These are phyloP conservation scores for Fonsecaea pugnacius DNA, from an alignment of 2,329 filamentous ascomycete genomes.

Conservation along the genomic window DNA sequence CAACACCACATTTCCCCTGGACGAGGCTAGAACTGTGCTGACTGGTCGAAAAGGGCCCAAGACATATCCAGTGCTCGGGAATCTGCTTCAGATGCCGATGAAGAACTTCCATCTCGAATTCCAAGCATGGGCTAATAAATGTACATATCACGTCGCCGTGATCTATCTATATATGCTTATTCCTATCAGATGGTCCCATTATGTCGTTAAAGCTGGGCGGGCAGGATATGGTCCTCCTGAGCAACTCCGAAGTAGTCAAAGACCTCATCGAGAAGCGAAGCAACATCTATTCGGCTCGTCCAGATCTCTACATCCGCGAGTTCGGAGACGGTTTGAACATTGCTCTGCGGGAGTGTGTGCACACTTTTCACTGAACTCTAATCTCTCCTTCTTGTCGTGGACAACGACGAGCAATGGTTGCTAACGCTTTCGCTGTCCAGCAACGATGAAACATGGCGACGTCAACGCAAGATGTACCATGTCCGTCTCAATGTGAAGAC, in stretches of 20 bases:
- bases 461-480: conserved; percentile 3
- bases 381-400: background rate
- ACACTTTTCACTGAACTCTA: background rate
- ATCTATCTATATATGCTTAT: background rate
- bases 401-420: background rate
- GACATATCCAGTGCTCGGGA: conserved; percentile 8
- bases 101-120: conserved; percentile 9
- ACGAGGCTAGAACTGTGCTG: conserved; percentile 1
- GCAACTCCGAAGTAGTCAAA: conserved; percentile 5
- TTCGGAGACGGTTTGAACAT: conserved; percentile 17
- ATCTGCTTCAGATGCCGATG: conserved; percentile 8
- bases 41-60: background rate
- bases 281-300: conserved; percentile 2
- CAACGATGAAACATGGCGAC: background rate
- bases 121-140: conserved; percentile 8
- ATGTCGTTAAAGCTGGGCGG: conserved; percentile 10
- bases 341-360: conserved; percentile 4
- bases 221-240: conserved; percentile 3
- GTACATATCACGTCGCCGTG: background rate
- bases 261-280: conserved; percentile 18
- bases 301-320: conserved; percentile 7
- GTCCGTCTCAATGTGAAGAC: conserved; percentile 2
- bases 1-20: background rate
- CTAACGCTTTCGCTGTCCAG: background rate
- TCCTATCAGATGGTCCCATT: conserved; percentile 14